phyloP scores from a whole-genome alignment of 2,329 filamentous ascomycete genomes.

The Beauveria sp. region DNA sequence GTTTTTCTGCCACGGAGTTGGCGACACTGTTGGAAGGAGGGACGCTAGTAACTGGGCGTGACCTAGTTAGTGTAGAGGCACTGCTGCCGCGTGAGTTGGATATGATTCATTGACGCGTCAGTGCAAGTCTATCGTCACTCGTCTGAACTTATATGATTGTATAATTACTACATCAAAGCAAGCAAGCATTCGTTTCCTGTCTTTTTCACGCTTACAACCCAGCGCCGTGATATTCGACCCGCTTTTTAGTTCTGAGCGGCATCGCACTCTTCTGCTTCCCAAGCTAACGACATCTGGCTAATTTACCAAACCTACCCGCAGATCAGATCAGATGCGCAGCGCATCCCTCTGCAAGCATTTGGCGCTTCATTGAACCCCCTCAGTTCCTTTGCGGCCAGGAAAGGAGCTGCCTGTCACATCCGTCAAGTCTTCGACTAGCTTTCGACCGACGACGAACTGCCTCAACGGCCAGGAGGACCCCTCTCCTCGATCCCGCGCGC shows the following conservation, averaged over 20 bases:
- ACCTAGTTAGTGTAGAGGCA: not conserved
- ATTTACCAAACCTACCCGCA: conserved; percentile 4
- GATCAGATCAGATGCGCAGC: conserved; percentile 8
- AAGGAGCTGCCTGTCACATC: not conserved
- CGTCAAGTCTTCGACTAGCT: not conserved
- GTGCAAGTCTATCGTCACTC: no score
- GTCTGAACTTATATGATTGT: no score
- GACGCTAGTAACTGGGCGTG: not conserved
- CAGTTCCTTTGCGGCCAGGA: not conserved
- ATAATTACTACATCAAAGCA: not conserved
- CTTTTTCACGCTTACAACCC: not conserved
- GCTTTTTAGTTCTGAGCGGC: conserved; percentile 6
- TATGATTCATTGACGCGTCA: no score
- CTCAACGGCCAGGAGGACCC: not conserved
- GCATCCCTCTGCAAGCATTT: conserved; percentile 2
- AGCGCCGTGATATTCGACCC: not conserved
- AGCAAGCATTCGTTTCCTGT: not conserved
- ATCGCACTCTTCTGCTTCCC: not conserved
- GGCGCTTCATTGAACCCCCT: conserved; percentile 3
- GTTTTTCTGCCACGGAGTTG: not conserved
- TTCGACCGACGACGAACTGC: not conserved
- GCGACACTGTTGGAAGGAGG: not conserved
- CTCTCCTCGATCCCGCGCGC: conserved; percentile 12
- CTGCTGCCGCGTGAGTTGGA: no score
- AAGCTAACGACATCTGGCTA: conserved; percentile 10